These are phyloP conservation scores for Papilionanthe hybrid DNA, from an alignment of 116 monocot species.

Conservation along the genomic window DNA sequence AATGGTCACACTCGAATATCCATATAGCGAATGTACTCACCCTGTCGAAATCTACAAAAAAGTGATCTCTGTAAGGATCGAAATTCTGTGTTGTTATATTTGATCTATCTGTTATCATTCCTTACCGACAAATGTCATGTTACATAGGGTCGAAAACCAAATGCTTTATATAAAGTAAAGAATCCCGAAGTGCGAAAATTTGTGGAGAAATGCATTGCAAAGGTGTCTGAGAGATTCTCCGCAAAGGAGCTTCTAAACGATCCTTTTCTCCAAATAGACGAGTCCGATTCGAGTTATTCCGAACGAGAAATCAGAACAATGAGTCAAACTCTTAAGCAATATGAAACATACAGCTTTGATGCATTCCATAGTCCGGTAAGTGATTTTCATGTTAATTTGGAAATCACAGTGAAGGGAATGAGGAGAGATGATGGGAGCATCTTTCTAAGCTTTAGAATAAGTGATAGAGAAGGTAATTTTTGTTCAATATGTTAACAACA, in stretches of 20 bases:
- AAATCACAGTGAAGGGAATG: conserved; percentile 77
- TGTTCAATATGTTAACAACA: conserved; percentile 1
- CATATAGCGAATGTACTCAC: conserved; percentile 58
- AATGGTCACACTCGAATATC: conserved; percentile 63
- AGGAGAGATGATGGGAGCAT: conserved; percentile 71
- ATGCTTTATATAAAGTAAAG: conserved; percentile 41
- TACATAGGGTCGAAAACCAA: conserved; percentile 49
- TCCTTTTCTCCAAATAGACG: conserved; percentile 56
- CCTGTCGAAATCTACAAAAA: conserved; percentile 67
- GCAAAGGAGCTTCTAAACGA: conserved; percentile 56
- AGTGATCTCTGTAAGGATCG: conserved; percentile 49
- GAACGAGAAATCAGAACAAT: not conserved
- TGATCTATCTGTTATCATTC: no score
- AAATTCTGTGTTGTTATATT: not conserved
- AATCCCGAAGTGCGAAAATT: conserved; percentile 47
- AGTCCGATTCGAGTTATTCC: not conserved
- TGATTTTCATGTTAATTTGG: conserved; percentile 28
- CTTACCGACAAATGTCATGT: not conserved
- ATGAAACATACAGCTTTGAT: conserved; percentile 43
- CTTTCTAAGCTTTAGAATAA: conserved; percentile 74
- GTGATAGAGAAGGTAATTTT: conserved; percentile 58
- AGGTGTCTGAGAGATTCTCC: conserved; percentile 26
- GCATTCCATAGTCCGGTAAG: conserved; percentile 45
- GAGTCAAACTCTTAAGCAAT: conserved; percentile 34
- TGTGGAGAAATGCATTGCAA: conserved; percentile 47